Conservation (phyloP, 768 basidiomycete genomes). For the Roridomyces roridus region DNA sequence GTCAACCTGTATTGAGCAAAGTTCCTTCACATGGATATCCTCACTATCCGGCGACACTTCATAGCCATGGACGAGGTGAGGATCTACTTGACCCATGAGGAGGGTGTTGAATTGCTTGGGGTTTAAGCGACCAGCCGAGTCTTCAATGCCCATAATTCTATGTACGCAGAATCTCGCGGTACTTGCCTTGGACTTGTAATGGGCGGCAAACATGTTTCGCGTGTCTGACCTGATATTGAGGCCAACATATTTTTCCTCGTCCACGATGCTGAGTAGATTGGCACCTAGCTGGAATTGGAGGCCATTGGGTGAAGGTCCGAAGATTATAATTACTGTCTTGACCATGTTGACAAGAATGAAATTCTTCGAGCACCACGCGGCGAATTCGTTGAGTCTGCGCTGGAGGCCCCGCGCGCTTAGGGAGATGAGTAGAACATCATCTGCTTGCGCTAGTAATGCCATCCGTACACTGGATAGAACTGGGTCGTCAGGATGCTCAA, state of each 20-base stretch:
- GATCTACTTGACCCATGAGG: constrained; percentile 29
- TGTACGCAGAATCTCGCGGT: constrained; percentile 25
- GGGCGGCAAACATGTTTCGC: constrained; percentile 14
- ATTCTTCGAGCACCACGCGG: constrained; percentile 29
- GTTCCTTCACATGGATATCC: constrained; percentile 2
- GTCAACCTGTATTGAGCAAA: constrained; percentile 24
- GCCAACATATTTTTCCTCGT: constrained; percentile 20
- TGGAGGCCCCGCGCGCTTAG: constrained; percentile 20
- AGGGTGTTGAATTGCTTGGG: constrained; percentile 22
- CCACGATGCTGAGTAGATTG: background rate
- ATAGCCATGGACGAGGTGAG: constrained; percentile 29
- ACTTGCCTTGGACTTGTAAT: constrained; percentile 23
- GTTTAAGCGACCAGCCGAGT: constrained; percentile 20
- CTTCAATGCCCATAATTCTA: constrained; percentile 22
- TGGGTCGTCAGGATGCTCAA: constrained; percentile 22
- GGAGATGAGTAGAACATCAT: constrained; percentile 31
- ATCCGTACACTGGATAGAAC: constrained; percentile 8
- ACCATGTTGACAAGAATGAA: constrained; percentile 31
- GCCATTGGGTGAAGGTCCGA: constrained; percentile 5
- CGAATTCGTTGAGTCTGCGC: constrained; percentile 22
- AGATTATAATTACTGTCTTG: constrained; percentile 26
- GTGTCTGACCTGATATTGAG: constrained; percentile 5
- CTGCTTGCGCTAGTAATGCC: constrained; percentile 31
- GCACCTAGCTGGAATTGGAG: constrained; percentile 4
- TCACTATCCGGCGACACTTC: constrained; percentile 26